Base-by-base conservation (phyloP, 495 filamentous ascomycete genomes). In the Glarea lozoyensis region DNA sequence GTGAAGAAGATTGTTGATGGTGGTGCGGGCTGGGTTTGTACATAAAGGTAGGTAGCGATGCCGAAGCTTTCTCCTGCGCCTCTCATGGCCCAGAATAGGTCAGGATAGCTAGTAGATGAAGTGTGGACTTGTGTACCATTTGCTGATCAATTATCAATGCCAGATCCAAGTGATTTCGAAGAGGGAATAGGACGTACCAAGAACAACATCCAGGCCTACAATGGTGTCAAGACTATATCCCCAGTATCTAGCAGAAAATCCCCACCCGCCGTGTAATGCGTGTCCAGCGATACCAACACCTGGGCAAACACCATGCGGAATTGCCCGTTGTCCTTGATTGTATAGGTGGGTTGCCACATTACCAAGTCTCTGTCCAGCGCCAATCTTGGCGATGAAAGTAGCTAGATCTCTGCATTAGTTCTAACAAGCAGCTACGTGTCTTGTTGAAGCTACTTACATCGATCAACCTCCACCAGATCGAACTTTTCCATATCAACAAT, bases 201-300 rank as follows among this genome's bases (percentile, higher is more conserved):
- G 67, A 15, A 87, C 78, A 2, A 84, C 77, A 24, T 79, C 70
- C 13, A 75, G 57, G 11, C 52, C 75, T 12, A 75, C 43, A 35
- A 88, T 70, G 24, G 70, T 70, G 50, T 88, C 84, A 34, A 88
- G 58, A 0, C 78, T 65, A 0, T 75, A 55, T 13, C 84, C 84
- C 67, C 73, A 84, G 23, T 73, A 68, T 16, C 82, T 74, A 5
- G 78, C 77, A 5, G 62, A 65, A 19, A 72, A 65, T 0, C 83
- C 84, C 31, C 70, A 76, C 4, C 84, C 84, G 11, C 83, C 84
- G 40, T 86, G 79, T 0, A 79, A 80, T 37, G 74, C 69, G 56
- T 90, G 86, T 4, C 86, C 86, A 17, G 79, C 82, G 16, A 82
- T 70, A 12, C 86, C 86, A n/a, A 71, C 64, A 4, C 61, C 61